A percentile compares a stretch with the other conserved stretches of the same genome.
Evolutionary conservation across 345 rosid species (phyloP).

Genomic region (Syzygium oleosum): DNA sequence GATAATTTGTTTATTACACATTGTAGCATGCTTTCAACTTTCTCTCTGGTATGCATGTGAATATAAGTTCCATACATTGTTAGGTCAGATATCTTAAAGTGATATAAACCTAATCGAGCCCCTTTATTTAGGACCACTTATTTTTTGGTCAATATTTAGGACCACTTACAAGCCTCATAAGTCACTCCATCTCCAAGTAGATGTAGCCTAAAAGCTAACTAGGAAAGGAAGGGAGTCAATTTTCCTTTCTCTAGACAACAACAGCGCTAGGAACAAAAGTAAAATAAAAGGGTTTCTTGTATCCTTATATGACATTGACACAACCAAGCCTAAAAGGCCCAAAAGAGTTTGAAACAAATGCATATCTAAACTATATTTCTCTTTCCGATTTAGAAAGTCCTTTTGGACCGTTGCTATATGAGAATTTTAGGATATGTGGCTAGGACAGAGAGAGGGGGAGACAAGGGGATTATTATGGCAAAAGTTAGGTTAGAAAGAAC

Average conservation of each 20-base stretch:
- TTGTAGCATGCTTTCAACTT: neutral
- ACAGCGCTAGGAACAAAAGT: neutral
- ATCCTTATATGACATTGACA: neutral
- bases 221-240: neutral
- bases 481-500: neutral
- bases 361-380: neutral
- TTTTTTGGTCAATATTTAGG: neutral
- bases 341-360: neutral
- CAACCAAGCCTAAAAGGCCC: neutral
- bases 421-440: neutral
- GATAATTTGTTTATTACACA: neutral
- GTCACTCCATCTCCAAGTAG: neutral
- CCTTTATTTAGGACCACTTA: neutral
- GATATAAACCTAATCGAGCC: neutral
- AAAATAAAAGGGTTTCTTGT: neutral
- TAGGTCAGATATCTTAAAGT: neutral
- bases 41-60: neutral
- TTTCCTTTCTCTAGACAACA: neutral
- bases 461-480: neutral
- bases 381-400: neutral
- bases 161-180: neutral
- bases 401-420: neutral
- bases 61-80: neutral
- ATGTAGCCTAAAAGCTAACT: neutral
- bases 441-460: neutral